Percentiles rank a stretch among this genome's conserved stretches.
Evolutionary conservation across 441 rosid genomes (phyloP).

Genomic region (Pelargonium cotyledonis): DNA sequence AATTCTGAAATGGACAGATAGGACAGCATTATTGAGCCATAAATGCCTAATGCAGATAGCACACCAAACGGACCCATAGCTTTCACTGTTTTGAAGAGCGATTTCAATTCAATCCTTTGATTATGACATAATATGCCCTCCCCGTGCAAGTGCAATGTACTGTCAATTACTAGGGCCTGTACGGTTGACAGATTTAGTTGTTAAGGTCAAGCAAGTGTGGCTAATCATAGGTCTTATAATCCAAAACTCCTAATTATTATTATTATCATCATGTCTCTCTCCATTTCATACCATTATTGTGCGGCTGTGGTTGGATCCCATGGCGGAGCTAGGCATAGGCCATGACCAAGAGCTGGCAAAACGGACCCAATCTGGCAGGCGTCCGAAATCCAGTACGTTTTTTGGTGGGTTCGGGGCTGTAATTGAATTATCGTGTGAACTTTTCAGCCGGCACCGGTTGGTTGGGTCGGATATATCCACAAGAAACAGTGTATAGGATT

Average conservation of each 20-base stretch:
- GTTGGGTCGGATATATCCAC: too few relatives aligned
- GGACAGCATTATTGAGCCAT: constrained; percentile 1
- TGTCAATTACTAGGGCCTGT: neutral
- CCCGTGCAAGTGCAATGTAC: constrained; percentile 6
- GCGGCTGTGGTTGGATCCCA: neutral
- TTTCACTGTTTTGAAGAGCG: constrained; percentile 3
- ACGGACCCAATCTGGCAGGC: too few relatives aligned
- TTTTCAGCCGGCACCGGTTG: too few relatives aligned
- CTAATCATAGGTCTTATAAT: neutral
- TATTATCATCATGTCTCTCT: too few relatives aligned
- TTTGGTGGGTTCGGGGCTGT: too few relatives aligned
- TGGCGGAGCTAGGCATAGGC: too few relatives aligned
- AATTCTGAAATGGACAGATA: neutral
- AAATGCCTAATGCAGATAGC: neutral
- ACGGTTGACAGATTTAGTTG: neutral
- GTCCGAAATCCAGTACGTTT: too few relatives aligned
- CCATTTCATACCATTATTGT: neutral
- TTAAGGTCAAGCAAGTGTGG: neutral
- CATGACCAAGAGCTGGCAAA: too few relatives aligned
- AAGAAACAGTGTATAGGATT: too few relatives aligned
- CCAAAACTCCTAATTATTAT: neutral
- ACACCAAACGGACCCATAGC: constrained; percentile 4
- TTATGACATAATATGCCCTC: neutral
- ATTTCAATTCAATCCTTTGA: neutral
- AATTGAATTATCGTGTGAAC: too few relatives aligned